Percentiles rank a stretch among this genome's conserved stretches.
phyloP scores from a whole-genome alignment of 2,329 filamentous ascomycete genomes.

The Metarhizium anisopliae region DNA sequence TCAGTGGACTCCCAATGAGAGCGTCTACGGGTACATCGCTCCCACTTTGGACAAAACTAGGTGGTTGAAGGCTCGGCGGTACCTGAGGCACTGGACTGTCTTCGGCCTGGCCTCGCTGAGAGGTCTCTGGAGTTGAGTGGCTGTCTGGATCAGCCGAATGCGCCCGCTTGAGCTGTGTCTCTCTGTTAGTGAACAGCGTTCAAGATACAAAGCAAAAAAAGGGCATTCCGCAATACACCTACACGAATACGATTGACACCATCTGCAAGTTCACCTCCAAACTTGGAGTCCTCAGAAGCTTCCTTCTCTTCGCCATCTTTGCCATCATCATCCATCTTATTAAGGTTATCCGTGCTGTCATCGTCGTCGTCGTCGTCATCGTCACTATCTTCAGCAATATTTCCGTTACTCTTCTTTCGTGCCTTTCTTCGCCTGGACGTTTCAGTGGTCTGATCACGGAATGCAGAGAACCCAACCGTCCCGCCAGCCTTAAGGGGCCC shows the following conservation, averaged over 20 bases:
- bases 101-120: conserved; percentile 32
- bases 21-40: conserved; percentile 25
- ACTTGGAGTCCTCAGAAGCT: conserved; percentile 62
- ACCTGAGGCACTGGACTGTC: conserved; percentile 26
- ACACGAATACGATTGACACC: conserved; percentile 77
- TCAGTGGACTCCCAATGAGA: conserved; percentile 61
- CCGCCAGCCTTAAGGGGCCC: conserved; percentile 79
- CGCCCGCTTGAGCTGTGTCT: conserved; percentile 63
- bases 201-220: neutral
- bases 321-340: conserved; percentile 58
- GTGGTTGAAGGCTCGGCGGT: conserved; percentile 3
- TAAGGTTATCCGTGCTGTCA: conserved; percentile 35
- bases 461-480: conserved; percentile 81
- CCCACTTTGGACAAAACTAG: conserved; percentile 20
- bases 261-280: conserved; percentile 67
- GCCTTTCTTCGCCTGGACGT: conserved; percentile 45
- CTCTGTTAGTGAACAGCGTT: conserved; percentile 8
- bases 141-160: conserved; percentile 64
- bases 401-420: conserved; percentile 55
- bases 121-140: conserved; percentile 23
- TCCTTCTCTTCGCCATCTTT: conserved; percentile 51
- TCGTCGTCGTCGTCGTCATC: conserved; percentile 61
- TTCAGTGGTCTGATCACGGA: conserved; percentile 61
- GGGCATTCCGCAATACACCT: conserved; percentile 20
- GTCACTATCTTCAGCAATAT: conserved; percentile 64